Evolutionary conservation across 1,284 basidiomycete species (phyloP).

Genomic region (Trametes hirsuta): DNA sequence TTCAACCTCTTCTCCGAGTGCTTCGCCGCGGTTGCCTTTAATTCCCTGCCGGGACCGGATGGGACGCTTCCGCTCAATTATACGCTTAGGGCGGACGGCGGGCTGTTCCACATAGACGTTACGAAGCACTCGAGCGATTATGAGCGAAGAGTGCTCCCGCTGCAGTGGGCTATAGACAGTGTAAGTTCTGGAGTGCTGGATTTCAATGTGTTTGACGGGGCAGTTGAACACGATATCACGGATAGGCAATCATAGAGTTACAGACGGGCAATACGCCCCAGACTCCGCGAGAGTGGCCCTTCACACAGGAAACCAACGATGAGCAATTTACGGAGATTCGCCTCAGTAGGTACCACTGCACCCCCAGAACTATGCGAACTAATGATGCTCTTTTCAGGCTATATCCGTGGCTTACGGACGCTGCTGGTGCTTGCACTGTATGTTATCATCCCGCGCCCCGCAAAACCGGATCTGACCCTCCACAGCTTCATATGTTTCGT

Average conservation of each 20-base stretch:
- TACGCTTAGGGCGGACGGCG: slow-evolving; percentile 70
- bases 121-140: slow-evolving; percentile 68
- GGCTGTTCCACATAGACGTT: slow-evolving; percentile 68
- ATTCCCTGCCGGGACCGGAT: slow-evolving; percentile 51
- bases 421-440: slow-evolving; percentile 69
- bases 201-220: neutral
- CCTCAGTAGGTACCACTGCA: slow-evolving; percentile 48
- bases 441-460: slow-evolving; percentile 22
- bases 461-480: neutral
- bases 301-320: slow-evolving; percentile 66
- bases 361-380: neutral
- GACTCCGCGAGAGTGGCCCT: slow-evolving; percentile 72
- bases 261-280: slow-evolving; percentile 55
- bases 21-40: slow-evolving; percentile 72
- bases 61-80: slow-evolving; percentile 58
- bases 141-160: slow-evolving; percentile 66
- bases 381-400: slow-evolving; percentile 44
- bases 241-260: slow-evolving; percentile 69
- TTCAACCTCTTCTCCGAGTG: slow-evolving; percentile 73
- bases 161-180: slow-evolving; percentile 80
- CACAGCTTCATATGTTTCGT: slow-evolving; percentile 65
- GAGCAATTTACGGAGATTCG: slow-evolving; percentile 58
- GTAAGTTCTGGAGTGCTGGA: slow-evolving; percentile 39
- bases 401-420: slow-evolving; percentile 59
- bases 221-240: neutral